These are phyloP conservation scores for Heritiera littoralis DNA, from an alignment of 345 rosid species.

Conservation along the genomic window DNA sequence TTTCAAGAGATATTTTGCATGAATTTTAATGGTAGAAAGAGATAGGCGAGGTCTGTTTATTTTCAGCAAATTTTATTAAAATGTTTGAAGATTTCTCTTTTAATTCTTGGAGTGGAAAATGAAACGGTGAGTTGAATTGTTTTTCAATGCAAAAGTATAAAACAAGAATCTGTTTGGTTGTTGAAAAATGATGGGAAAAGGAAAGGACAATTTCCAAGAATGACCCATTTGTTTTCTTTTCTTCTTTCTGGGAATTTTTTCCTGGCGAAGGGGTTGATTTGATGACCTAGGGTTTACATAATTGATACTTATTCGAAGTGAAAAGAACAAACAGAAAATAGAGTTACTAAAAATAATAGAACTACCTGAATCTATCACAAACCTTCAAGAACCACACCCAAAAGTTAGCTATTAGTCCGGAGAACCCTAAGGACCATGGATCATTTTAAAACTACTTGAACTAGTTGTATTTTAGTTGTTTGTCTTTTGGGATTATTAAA, in stretches of 20 bases:
- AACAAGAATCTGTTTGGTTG: not conserved
- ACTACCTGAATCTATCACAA: not conserved
- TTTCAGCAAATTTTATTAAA: not conserved
- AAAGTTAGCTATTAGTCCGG: too few relatives aligned
- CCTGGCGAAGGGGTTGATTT: not conserved
- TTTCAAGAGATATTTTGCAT: not conserved
- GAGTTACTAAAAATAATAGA: not conserved
- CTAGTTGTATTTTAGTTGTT: not conserved
- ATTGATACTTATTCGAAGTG: not conserved
- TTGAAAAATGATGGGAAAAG: not conserved
- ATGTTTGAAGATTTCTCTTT: not conserved
- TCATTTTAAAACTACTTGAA: not conserved
- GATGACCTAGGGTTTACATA: not conserved
- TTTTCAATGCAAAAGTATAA: not conserved
- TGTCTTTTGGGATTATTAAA: not conserved
- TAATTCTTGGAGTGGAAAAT: not conserved
- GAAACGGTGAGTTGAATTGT: not conserved
- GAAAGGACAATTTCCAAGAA: not conserved
- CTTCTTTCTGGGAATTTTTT: not conserved
- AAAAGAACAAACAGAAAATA: not conserved
- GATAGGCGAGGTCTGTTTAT: not conserved
- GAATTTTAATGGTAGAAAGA: not conserved
- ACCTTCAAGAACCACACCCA: too few relatives aligned
- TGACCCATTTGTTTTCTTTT: not conserved
- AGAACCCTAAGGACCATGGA: not conserved